A percentile compares a stretch with the other conserved stretches of the same genome.
Evolutionary conservation across 2,329 filamentous ascomycete genomes (phyloP).

Genomic region (Clonostachys rhizophaga): DNA sequence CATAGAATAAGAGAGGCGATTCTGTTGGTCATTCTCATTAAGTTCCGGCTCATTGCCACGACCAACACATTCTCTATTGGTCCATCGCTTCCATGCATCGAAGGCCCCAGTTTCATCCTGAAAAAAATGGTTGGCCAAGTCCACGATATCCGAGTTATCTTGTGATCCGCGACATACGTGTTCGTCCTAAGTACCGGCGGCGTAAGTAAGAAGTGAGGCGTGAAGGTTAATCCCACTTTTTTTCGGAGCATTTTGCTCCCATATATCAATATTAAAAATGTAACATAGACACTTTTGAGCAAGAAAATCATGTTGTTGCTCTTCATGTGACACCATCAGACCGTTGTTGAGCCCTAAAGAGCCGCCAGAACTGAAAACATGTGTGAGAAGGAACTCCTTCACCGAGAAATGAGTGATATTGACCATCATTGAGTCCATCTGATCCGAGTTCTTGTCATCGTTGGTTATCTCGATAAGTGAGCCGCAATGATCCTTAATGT

Average conservation of each 20-base stretch:
- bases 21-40: too few species aligned
- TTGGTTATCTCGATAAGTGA: constrained; percentile 17
- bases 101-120: too few species aligned
- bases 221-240: background rate
- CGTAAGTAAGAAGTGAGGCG: background rate
- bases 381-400: background rate
- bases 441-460: fast-evolving
- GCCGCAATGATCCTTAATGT: constrained; percentile 18
- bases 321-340: background rate
- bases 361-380: background rate
- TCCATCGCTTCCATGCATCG: too few species aligned
- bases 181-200: background rate
- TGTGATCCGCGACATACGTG: background rate
- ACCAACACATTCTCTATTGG: too few species aligned
- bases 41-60: too few species aligned
- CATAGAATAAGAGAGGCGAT: too few species aligned
- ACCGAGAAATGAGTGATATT: background rate
- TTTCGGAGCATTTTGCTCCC: background rate
- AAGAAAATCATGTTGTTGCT: background rate
- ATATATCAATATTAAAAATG: background rate
- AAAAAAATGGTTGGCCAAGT: background rate
- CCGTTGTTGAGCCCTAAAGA: background rate
- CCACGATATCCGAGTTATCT: background rate
- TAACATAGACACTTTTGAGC: background rate
- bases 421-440: background rate